Base-by-base conservation (phyloP, 495 filamentous ascomycete species). In the Pyrenopolyporus hunteri region DNA sequence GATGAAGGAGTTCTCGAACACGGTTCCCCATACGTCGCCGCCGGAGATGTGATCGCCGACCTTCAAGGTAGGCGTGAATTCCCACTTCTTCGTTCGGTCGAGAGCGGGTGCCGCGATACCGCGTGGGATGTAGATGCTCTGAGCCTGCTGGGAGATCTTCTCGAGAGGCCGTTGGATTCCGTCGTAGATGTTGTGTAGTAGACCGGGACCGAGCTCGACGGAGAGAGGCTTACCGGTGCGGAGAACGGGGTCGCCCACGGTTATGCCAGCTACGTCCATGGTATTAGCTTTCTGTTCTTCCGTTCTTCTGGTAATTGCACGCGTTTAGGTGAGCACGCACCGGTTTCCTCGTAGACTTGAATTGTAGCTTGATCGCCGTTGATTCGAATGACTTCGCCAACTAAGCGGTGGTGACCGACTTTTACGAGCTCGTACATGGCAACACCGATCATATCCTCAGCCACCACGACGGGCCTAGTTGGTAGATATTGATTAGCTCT, bases 161-260 rank as follows among this genome's bases (percentile, higher is more conserved):
- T 86, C 87, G 63, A 99, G 85, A 52, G 94, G 94, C 59, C 94
- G 89, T 74, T 99, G 94, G 67, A 99, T 98, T 72, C 94, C 94
- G 72, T 99, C 95, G 80, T 98, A 98, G 73, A 98, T 98, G 47
- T 95, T 98, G 79, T 98, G 93, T 86, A 98, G 91, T 77, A 99
- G 77, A 68, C 95, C 94, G 62, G 94, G 94, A 22, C 94, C 94
- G 49, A 98, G 87, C 76, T 99, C 95, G 72, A 99, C 94, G 42
- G 93, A 95, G 3, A 99, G 82, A 54, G 94, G 95, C 82, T 97
- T 97, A 69, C 92, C 90, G 11, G 94, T 96, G 61, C 92, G 84
- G 26, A 79, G 52, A 49, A 98, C 95, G 39, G 94, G 94, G 70
- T 98, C 94, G 67, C 95, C 94, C 68, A 98, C 93, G 42, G 88